Evolutionary conservation across 345 rosid genomes (phyloP), one percentile per base, ranked within the genome.

Genomic region (Heritiera littoralis): DNA sequence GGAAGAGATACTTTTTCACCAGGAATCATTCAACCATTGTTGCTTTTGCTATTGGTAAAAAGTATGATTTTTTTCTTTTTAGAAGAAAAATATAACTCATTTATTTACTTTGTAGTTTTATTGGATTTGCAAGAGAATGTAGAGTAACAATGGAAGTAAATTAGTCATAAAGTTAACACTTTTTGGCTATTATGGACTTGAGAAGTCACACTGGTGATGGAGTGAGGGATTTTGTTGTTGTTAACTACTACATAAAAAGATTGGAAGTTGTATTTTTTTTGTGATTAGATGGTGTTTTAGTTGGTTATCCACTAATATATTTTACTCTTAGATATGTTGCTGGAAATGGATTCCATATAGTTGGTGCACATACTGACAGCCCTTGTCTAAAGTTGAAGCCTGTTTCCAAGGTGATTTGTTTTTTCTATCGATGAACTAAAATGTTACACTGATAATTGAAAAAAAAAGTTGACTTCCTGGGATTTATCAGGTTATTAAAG

Each of bases 361-460:
- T 96, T 0, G 98, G 99, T 63, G 99, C 98, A 10, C 99, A 96
- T 70, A 92, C 98, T 18, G 99, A 96, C 75, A 96, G 99, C 83
- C 99, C 99, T 83, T 96, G 99, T 79, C 63, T 94, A 45, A 96
- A 94, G 83, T 79, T 96, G 80, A 96, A 96, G 89, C 99, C 99
- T 74, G 86, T 96, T 76, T 88, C 99, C 68, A 92, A 91, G 99
- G 98, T 94, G 41, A 72, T 43, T 9, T 49, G 11, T 10, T 35
- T 32, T 5, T 64, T 63, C 17, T 40, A 20, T 46, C 28, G 75
- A 3, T 46, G n/a, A 51, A 65, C 40, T 52, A 52, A 17, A 52
- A 35, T 52, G 51, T n/a, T 40, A 5, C 5, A n/a, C 52, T 66
- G 52, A 66, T 51, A 38, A 5, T 59, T 41, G 74, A 32, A 43